Percentiles rank a stretch among this genome's conserved stretches.
phyloP scores from a whole-genome alignment of 2,329 filamentous ascomycete genomes.

The Pestalotiopsis sp. region DNA sequence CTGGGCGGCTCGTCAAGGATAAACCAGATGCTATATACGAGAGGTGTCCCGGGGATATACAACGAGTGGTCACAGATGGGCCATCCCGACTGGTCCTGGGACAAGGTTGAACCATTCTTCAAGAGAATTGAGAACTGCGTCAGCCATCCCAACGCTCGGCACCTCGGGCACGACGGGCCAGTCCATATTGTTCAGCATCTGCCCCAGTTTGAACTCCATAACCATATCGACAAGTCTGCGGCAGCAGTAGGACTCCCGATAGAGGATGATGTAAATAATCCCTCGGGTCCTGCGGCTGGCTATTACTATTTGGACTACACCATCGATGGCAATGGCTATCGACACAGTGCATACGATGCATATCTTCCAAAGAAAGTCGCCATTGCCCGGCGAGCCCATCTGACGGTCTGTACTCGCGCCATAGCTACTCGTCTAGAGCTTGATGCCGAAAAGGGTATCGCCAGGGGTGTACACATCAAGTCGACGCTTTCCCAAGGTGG shows the following conservation, averaged over 20 bases:
- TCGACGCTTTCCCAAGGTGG: neutral
- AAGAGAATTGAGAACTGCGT: constrained; percentile 14
- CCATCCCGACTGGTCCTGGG: constrained; percentile 17
- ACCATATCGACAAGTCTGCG: constrained; percentile 16
- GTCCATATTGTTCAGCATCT: constrained; percentile 13
- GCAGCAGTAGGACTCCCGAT: constrained; percentile 15
- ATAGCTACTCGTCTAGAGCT: constrained; percentile 14
- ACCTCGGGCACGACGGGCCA: constrained; percentile 14
- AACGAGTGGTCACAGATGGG: constrained; percentile 27
- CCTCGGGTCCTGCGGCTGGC: constrained; percentile 11
- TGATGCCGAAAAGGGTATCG: neutral
- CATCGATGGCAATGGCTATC: constrained; percentile 13
- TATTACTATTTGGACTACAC: constrained; percentile 17
- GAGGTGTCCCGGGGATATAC: constrained; percentile 26
- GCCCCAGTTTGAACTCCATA: constrained; percentile 15
- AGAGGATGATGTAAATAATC: constrained; percentile 14
- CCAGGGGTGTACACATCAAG: constrained; percentile 12
- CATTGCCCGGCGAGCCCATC: neutral
- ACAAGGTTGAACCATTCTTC: constrained; percentile 18
- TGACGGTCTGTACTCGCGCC: constrained; percentile 15
- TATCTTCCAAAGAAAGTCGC: constrained; percentile 15
- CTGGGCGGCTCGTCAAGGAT: constrained; percentile 29
- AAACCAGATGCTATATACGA: constrained; percentile 32
- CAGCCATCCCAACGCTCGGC: neutral
- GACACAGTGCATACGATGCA: constrained; percentile 15